A percentile compares a stretch with the other conserved stretches of the same genome.
phyloP scores from a whole-genome alignment of 2,329 filamentous ascomycete genomes.

The Ophiostoma australiae region DNA sequence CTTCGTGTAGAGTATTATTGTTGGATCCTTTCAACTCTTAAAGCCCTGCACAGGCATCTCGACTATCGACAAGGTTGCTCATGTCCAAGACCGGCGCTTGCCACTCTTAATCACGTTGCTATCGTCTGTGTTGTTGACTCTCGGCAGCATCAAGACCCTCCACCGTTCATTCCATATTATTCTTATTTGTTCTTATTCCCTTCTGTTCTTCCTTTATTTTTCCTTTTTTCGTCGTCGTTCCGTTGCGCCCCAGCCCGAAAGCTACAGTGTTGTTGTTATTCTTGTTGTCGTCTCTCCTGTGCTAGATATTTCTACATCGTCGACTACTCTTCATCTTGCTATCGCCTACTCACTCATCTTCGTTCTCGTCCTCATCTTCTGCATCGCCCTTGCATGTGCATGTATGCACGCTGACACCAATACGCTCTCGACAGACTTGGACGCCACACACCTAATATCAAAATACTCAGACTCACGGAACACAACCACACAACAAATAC shows the following conservation, averaged over 20 bases:
- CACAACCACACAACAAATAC: background rate
- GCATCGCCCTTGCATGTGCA: slow-evolving; percentile 14
- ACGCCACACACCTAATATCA: background rate
- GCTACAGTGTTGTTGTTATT: background rate
- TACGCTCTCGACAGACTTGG: background rate
- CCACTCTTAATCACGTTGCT: background rate
- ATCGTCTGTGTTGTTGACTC: background rate
- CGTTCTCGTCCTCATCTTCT: background rate
- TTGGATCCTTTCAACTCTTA: background rate
- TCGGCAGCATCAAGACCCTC: background rate
- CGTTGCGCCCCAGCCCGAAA: background rate
- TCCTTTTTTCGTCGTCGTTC: background rate
- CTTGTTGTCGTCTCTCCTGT: background rate
- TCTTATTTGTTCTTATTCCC: background rate
- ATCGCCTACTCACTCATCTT: background rate
- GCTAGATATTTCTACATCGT: background rate
- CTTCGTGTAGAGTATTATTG: background rate
- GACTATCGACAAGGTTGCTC: background rate
- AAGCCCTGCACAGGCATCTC: background rate
- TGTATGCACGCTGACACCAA: background rate
- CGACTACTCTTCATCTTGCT: background rate
- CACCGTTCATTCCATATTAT: background rate
- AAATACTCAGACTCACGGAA: background rate
- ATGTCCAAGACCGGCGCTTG: background rate
- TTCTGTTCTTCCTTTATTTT: background rate